These are phyloP conservation scores for Herpetomonas samuelpessoai DNA, from an alignment of 208 protist genomes.

Conservation along the genomic window DNA sequence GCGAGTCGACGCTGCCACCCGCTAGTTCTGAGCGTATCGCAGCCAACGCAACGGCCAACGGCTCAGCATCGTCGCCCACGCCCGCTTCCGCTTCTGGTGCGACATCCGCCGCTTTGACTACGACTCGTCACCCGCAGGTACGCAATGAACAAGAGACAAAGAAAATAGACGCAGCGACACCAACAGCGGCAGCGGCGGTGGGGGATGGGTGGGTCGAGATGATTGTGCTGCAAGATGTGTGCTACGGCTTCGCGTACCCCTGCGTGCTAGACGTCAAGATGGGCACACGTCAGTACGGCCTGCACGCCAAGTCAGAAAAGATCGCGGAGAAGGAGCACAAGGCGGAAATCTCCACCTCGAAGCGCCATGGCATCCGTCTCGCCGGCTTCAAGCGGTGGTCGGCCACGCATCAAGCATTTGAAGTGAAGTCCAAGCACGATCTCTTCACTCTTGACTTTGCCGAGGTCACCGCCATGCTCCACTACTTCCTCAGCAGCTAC, in stretches of 20 bases:
- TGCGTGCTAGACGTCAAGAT: slow-evolving; percentile 90
- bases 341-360: slow-evolving; percentile 52
- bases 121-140: no score
- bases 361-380: slow-evolving; percentile 70
- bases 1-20: neutral
- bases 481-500: slow-evolving; percentile 32
- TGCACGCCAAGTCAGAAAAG: slow-evolving; percentile 66
- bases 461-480: slow-evolving; percentile 44
- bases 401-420: slow-evolving; percentile 31
- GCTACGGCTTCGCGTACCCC: slow-evolving; percentile 62
- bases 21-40: no score
- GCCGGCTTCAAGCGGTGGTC: slow-evolving; percentile 77
- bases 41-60: neutral
- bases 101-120: no score
- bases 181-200: slow-evolving; percentile 1
- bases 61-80: no score
- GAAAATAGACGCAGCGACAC: slow-evolving; percentile 7
- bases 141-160: neutral
- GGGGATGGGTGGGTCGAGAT: slow-evolving; percentile 24
- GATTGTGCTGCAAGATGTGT: slow-evolving; percentile 83
- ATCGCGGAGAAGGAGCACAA: slow-evolving; percentile 72
- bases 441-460: slow-evolving; percentile 46
- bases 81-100: no score
- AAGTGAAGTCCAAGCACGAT: slow-evolving; percentile 58
- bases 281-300: slow-evolving; percentile 79